These are phyloP conservation scores for Calycina herbarum DNA, from an alignment of 2,329 filamentous ascomycete genomes.

Conservation along the genomic window DNA sequence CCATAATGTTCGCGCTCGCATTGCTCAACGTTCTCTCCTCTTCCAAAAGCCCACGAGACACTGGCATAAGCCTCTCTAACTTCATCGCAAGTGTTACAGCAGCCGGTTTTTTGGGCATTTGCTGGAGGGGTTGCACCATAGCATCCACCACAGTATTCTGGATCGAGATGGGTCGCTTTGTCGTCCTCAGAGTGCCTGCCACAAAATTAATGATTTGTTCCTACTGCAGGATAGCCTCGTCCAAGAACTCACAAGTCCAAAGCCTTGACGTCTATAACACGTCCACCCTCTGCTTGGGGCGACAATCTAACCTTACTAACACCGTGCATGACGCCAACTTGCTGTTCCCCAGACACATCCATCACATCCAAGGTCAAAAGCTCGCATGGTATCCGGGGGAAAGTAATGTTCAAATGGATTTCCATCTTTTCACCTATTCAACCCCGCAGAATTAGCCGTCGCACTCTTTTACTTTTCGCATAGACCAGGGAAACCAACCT, in stretches of 20 bases:
- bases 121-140: constrained; percentile 78
- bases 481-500: constrained; percentile 54
- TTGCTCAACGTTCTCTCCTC: constrained; percentile 90
- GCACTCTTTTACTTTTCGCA: background rate
- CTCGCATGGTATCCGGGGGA: constrained; percentile 91
- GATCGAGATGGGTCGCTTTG: constrained; percentile 75
- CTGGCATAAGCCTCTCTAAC: constrained; percentile 91
- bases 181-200: constrained; percentile 68
- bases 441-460: background rate
- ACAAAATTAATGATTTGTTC: constrained; percentile 5
- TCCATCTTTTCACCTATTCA: constrained; percentile 92
- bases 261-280: constrained; percentile 68
- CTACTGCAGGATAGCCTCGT: background rate
- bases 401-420: constrained; percentile 96
- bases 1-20: constrained; percentile 93
- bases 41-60: constrained; percentile 90
- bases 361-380: constrained; percentile 96
- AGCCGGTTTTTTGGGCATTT: constrained; percentile 76
- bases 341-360: constrained; percentile 97
- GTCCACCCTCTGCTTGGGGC: constrained; percentile 71
- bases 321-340: constrained; percentile 90
- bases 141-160: constrained; percentile 89
- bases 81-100: constrained; percentile 96
- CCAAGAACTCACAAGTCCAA: constrained; percentile 60
- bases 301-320: constrained; percentile 86